Evolutionary conservation across 306 rosid genomes (phyloP), one percentile per base, ranked within the genome.

Genomic region (Trifolium repens): DNA sequence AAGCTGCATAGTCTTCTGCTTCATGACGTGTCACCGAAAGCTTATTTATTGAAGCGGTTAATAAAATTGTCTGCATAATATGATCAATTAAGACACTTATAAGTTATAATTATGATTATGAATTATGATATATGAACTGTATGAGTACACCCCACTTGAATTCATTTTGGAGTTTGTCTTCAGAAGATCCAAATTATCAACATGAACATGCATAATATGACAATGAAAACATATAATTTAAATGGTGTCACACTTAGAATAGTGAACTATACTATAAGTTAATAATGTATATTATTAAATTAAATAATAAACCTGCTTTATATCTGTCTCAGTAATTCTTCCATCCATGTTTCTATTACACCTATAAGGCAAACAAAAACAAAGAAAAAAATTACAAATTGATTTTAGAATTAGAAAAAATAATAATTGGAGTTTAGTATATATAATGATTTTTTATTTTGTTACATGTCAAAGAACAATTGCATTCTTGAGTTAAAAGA

Each of bases 291-390:
- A 8, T 58, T 0, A 27, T 27, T 27, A 27, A 27, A 54, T 37
- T 46, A 47, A 76, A 66, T 57, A 3, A 24, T 71, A 13, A 93
- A 58, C 98, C 93, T 89, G 91, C 75, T 85, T 91, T 64, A 91
- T 78, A 44, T 93, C 96, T 16, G 62, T 77, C 62, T 86, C 77
- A 2, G 87, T 85, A 30, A 93, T 79, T 86, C 87, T 87, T 71
- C 97, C 96, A 75, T 91, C 91, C 89, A 85, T 85, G 83, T 88
- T 86, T 80, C 80, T 89, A 73, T 91, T 91, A 72, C 89, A 93
- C 87, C 98, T 93, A 74, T 93, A 74, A 12, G 68, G 55, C 52
- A 58, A 71, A 54, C 7, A 12, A 10, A 65, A 63, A 19, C 10
- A 9, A 55, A 61, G 13, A 4, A 69, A 67, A 17, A 81, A 68